Evolutionary conservation across 139 green algal species (phyloP).

Genomic region (Chlorella sorokiniana): DNA sequence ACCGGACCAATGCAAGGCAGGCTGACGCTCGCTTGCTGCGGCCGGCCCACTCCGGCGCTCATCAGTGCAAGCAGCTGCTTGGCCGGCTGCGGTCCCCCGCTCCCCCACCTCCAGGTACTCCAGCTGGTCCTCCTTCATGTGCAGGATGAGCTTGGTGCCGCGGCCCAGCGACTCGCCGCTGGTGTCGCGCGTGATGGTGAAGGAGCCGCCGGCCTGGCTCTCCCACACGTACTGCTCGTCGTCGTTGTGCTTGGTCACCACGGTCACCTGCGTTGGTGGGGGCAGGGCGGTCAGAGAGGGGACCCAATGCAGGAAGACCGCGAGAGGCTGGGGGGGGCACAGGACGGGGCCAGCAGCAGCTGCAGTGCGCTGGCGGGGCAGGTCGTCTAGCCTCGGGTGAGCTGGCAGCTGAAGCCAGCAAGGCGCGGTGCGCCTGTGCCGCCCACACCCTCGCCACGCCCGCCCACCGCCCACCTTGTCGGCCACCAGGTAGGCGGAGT

Average conservation of each 20-base stretch:
- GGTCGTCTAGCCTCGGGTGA: too few relatives aligned
- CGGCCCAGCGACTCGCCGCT: constrained; percentile 85
- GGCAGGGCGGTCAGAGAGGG: neutral
- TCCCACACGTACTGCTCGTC: constrained; percentile 99
- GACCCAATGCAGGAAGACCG: neutral
- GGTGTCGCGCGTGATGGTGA: constrained; percentile 94
- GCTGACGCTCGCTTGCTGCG: too few relatives aligned
- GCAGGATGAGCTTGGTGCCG: constrained; percentile 95
- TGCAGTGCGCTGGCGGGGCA: too few relatives aligned
- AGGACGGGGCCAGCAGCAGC: too few relatives aligned
- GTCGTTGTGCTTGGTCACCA: constrained; percentile 98
- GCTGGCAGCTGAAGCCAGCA: too few relatives aligned
- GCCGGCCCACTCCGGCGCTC: neutral
- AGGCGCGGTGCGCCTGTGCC: too few relatives aligned
- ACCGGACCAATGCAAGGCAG: too few relatives aligned
- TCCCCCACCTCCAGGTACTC: constrained; percentile 92
- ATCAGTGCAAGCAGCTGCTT: neutral
- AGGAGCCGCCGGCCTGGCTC: constrained; percentile 97
- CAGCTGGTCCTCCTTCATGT: constrained; percentile 97
- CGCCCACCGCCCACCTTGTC: constrained; percentile 84
- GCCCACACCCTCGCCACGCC: too few relatives aligned
- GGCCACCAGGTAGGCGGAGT: constrained; percentile 99
- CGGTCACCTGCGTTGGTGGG: constrained; percentile 52
- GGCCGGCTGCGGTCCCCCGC: too few relatives aligned
- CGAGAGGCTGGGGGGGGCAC: neutral